Conservation (phyloP, 306 rosid species). For the Mucuna pruriens region DNA sequence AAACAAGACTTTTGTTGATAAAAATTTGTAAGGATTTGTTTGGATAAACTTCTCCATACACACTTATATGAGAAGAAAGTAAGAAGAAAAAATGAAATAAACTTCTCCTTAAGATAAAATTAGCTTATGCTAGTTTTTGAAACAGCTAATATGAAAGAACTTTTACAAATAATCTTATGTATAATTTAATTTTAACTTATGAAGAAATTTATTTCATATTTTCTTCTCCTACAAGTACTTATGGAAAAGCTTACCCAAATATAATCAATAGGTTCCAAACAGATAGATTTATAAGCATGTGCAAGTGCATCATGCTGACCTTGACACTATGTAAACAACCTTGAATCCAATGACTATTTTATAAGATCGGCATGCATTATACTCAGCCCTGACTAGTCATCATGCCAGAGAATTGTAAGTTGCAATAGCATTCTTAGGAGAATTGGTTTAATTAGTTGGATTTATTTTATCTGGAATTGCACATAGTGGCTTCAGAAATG, state of each 20-base stretch:
- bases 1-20: background rate
- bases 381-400: background rate
- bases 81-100: no score
- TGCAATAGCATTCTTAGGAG: background rate
- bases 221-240: no score
- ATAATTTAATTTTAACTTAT: no score
- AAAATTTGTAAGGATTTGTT: background rate
- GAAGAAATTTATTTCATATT: no score
- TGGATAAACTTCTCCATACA: no score
- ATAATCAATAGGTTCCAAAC: slow-evolving; percentile 3
- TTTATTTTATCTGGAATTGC: background rate
- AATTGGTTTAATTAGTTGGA: background rate
- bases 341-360: background rate
- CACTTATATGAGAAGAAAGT: no score
- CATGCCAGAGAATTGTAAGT: background rate
- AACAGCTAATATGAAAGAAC: no score
- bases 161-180: no score
- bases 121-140: no score
- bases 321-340: background rate
- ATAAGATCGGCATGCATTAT: background rate
- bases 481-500: background rate
- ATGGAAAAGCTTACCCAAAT: no score
- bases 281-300: background rate
- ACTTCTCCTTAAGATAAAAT: no score
- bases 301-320: background rate